Evolutionary conservation across 2,329 filamentous ascomycete species (phyloP).

Genomic region (Aspergillus floridensis): DNA sequence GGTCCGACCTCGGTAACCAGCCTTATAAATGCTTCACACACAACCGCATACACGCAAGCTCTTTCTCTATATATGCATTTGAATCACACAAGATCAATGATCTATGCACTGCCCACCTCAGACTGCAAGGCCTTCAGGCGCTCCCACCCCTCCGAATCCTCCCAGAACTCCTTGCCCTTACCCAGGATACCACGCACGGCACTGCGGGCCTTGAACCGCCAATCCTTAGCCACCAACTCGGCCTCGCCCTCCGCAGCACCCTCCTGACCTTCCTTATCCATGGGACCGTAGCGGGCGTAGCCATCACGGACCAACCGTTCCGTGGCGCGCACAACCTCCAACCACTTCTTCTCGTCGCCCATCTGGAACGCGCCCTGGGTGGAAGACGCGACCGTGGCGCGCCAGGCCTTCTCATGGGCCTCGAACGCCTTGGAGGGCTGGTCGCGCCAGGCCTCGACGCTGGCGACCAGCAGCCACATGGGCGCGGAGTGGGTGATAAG

Average conservation of each 20-base stretch:
- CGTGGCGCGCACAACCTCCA: conserved; percentile 71
- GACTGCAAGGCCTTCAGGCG: conserved; percentile 38
- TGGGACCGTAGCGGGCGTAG: conserved; percentile 73
- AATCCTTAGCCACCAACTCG: conserved; percentile 70
- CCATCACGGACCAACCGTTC: conserved; percentile 71
- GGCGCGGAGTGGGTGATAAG: conserved; percentile 77
- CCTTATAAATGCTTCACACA: no score
- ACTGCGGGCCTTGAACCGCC: conserved; percentile 85
- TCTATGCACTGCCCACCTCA: conserved; percentile 30
- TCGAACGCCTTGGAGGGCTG: conserved; percentile 72
- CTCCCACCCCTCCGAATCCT: conserved; percentile 57
- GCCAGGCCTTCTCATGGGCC: conserved; percentile 86
- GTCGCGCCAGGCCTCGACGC: conserved; percentile 69
- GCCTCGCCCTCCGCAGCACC: conserved; percentile 44
- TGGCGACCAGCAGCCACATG: conserved; percentile 73
- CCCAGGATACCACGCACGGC: conserved; percentile 81
- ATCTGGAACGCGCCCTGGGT: conserved; percentile 45
- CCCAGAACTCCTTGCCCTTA: conserved; percentile 77
- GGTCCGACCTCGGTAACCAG: no score
- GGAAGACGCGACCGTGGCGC: conserved; percentile 57
- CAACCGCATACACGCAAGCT: background rate
- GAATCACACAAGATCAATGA: background rate
- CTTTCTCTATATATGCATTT: background rate
- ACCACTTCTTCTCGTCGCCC: conserved; percentile 66
- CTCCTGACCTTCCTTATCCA: conserved; percentile 56